Percentiles rank a stretch among this genome's conserved stretches.
phyloP scores from a whole-genome alignment of 2,329 filamentous ascomycete genomes.

The Arthrinium puccinioides region DNA sequence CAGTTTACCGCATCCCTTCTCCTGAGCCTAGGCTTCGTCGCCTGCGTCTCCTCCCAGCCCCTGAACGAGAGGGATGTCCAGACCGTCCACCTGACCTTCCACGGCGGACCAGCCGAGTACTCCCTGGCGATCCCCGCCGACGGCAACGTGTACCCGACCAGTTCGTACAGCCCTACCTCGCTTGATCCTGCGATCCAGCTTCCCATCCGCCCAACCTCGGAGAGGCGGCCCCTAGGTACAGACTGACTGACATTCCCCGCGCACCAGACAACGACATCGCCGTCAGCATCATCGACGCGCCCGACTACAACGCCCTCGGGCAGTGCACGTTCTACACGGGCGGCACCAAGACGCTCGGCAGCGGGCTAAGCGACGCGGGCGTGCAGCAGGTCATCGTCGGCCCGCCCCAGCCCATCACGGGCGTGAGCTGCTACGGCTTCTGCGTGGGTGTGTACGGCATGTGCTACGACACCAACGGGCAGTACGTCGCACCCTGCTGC shows the following conservation, averaged over 20 bases:
- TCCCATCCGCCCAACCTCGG: background rate
- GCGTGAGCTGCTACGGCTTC: conserved; percentile 33
- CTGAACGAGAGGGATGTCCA: conserved; percentile 20
- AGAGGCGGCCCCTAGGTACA: background rate
- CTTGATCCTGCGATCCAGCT: background rate
- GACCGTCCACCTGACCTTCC: conserved; percentile 35
- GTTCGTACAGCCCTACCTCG: conserved; percentile 12
- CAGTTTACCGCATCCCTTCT: no score
- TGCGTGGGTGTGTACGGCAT: conserved; percentile 34
- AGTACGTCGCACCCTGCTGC: conserved; percentile 32
- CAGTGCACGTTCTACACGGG: conserved; percentile 37
- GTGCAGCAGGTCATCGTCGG: conserved; percentile 33
- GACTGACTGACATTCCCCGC: background rate
- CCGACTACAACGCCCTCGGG: conserved; percentile 33
- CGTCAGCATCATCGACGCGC: conserved; percentile 32
- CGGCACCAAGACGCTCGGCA: conserved; percentile 22
- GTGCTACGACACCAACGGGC: conserved; percentile 26
- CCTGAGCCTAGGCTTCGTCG: conserved; percentile 12
- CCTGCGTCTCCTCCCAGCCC: conserved; percentile 9
- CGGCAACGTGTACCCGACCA: conserved; percentile 27
- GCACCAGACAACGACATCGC: conserved; percentile 28
- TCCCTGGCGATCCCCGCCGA: conserved; percentile 33
- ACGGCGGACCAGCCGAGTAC: conserved; percentile 33
- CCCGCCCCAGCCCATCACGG: conserved; percentile 34
- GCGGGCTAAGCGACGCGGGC: conserved; percentile 21